Evolutionary conservation across 1,284 basidiomycete genomes (phyloP).

Genomic region (Gomphus bonarii): DNA sequence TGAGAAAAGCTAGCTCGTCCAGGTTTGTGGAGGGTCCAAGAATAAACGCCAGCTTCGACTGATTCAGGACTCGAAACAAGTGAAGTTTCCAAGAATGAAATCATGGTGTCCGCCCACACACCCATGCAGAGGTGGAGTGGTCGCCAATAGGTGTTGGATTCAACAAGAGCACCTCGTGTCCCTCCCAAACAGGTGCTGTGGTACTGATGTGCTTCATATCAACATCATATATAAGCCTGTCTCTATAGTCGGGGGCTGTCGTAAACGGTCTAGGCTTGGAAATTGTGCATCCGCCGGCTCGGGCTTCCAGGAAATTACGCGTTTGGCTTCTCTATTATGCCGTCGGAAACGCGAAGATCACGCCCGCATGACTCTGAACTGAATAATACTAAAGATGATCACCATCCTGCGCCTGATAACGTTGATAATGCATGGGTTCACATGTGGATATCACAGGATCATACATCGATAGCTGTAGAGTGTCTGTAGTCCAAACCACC

Average conservation of each 20-base stretch:
- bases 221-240: background rate
- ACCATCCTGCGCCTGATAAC: background rate
- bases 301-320: background rate
- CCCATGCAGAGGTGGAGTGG: background rate
- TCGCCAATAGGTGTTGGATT: background rate
- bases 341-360: background rate
- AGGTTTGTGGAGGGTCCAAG: no score
- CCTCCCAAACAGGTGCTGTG: background rate
- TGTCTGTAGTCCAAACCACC: background rate
- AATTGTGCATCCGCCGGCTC: background rate
- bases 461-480: background rate
- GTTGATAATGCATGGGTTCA: background rate
- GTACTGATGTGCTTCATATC: background rate
- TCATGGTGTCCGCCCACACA: background rate
- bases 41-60: background rate
- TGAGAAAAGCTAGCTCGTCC: no score
- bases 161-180: background rate
- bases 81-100: background rate
- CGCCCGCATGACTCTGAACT: background rate
- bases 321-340: background rate
- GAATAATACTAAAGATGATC: background rate
- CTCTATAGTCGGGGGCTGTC: background rate
- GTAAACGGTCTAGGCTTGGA: background rate
- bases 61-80: background rate
- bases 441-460: background rate